Evolutionary conservation across 352 stramenopile species (phyloP), one percentile per base, ranked within the genome.

Genomic region (Phytophthora rubi): DNA sequence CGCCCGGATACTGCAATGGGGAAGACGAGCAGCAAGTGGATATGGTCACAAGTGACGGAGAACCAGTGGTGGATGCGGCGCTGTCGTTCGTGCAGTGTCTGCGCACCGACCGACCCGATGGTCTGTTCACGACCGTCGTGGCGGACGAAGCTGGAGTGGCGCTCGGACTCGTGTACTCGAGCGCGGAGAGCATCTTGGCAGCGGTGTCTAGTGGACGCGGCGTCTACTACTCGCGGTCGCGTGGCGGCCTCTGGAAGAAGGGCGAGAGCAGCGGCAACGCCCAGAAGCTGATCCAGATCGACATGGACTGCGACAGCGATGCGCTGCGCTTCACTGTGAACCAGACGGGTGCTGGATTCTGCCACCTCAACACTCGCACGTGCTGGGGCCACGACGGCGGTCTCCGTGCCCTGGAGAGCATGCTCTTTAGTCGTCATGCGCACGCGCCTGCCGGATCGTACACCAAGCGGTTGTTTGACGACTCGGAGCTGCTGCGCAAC

Each of bases 251-350:
- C 1, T 99, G 96, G 96, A 93, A 94, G 65, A 99, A 99, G 76
- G 97, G 96, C n/a, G 94, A 99, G 74, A 98, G 90, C 49, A 98
- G 92, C 33, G 97, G 96, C 66, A 95, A 98, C 70, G 88, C 89
- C 48, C 97, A 99, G 83, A 91, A 90, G 62, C 86, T 99, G 6
- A 80, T 98, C 53, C 81, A 93, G 45, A 78, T 99, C 52, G 94
- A 98, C 68, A 77, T 98, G 6, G 97, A 99, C 83, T 99, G 96
- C 73, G 96, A 99, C 77, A 96, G 90, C 51, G 97, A 99, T 77
- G 97, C 97, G 3, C 67, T 99, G 58, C 88, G 95, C 21, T 98
- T 98, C 71, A 98, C 83, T 5, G 97, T 99, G 37, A 90, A 88
- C 28, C 97, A 99, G 75, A 84, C 70, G 4, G 86, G 85, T 15